A percentile compares a stretch with the other conserved stretches of the same genome.
phyloP scores from a whole-genome alignment of 139 green algal genomes.

The Picochlorum sp. region DNA sequence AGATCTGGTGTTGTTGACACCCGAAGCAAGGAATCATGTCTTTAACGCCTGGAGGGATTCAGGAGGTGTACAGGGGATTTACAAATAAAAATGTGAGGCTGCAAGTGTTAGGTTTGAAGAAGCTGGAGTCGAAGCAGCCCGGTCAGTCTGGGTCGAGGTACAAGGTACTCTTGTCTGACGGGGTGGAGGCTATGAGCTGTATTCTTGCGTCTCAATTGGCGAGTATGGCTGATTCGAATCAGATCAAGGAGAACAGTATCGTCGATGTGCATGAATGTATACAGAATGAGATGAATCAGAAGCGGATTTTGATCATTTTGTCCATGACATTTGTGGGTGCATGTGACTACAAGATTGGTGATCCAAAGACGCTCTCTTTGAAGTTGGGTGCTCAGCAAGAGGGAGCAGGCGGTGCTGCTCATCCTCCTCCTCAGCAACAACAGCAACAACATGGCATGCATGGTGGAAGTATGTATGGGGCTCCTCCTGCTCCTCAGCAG shows the following conservation, averaged over 20 bases:
- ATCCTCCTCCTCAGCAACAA: no score
- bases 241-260: slow-evolving; percentile 42
- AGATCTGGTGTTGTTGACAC: no score
- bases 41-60: slow-evolving; percentile 27
- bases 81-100: not conserved
- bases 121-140: slow-evolving; percentile 13
- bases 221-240: slow-evolving; percentile 30
- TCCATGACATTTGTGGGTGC: slow-evolving; percentile 7
- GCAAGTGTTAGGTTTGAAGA: slow-evolving; percentile 22
- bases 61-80: slow-evolving; percentile 14
- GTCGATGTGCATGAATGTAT: slow-evolving; percentile 52
- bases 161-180: slow-evolving; percentile 57
- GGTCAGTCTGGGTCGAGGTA: slow-evolving; percentile 19
- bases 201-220: slow-evolving; percentile 80
- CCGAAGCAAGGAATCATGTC: not conserved
- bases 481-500: not conserved
- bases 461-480: not conserved
- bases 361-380: slow-evolving; percentile 3
- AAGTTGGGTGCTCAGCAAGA: not conserved
- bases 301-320: slow-evolving; percentile 34
- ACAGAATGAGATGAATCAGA: slow-evolving; percentile 18
- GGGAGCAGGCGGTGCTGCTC: not conserved
- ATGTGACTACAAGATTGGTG: slow-evolving; percentile 10
- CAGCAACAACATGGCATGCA: not conserved
- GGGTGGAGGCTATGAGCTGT: slow-evolving; percentile 28